These are phyloP conservation scores for Vitis rupestris DNA, from an alignment of 164 flowering plant genomes.

Conservation along the genomic window DNA sequence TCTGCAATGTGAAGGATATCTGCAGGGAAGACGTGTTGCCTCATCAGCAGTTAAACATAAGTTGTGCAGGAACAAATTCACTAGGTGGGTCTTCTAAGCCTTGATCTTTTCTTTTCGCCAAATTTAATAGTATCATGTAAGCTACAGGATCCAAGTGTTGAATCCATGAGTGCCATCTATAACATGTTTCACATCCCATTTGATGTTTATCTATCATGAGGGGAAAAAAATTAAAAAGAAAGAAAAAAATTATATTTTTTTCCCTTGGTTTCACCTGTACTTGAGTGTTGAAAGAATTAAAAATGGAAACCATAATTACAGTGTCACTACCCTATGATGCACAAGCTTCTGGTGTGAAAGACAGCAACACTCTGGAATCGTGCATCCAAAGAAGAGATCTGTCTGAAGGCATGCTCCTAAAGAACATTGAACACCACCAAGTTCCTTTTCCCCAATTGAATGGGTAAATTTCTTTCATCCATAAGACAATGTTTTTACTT, in stretches of 20 bases:
- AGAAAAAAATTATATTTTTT: background rate
- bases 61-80: conserved; percentile 21
- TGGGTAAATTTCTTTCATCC: conserved; percentile 15
- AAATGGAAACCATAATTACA: conserved; percentile 9
- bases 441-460: conserved; percentile 24
- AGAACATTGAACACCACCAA: conserved; percentile 17
- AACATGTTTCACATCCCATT: background rate
- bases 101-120: background rate
- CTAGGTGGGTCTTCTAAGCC: conserved; percentile 32
- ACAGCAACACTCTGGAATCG: conserved; percentile 19
- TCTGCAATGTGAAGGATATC: conserved; percentile 31
- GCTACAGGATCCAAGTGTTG: background rate
- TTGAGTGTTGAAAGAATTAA: conserved; percentile 9
- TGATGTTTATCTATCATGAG: background rate
- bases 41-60: conserved; percentile 23
- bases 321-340: conserved; percentile 21
- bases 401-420: conserved; percentile 19
- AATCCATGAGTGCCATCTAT: background rate
- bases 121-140: background rate
- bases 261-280: background rate
- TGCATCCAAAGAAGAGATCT: conserved; percentile 18
- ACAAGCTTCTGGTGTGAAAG: conserved; percentile 15
- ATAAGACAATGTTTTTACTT: background rate
- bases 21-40: conserved; percentile 26
- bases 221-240: background rate